Base-by-base conservation (phyloP, 2,329 filamentous ascomycete genomes). In the Colletotrichum theobromicola region DNA sequence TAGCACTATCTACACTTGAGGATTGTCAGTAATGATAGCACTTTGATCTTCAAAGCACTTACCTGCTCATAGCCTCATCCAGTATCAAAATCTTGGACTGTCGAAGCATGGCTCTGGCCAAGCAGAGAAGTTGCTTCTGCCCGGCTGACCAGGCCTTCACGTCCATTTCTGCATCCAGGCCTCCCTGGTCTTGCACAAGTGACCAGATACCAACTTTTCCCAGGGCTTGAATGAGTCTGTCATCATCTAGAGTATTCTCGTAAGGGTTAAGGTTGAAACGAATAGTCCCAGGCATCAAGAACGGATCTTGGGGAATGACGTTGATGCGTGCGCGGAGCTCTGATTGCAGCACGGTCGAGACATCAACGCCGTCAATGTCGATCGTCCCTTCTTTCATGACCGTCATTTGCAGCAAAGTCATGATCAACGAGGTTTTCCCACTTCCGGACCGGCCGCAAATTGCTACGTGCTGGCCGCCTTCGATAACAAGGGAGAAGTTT, bases 1-100 rank as follows among this genome's bases (percentile, higher is more conserved):
- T 80, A 15, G 76, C 70, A 35, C 32, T 28, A 26, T 79, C 78
- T 9, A 79, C 75, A 64, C 78, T 79, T 18, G 26, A 60, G 58
- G 15, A 15, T 28, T 66, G 26, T 28, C 12, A 16, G 8, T 18
- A 58, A 3, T 9, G 18, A 15, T 4, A 0, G 2, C 2, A 26
- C 1, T 12, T 16, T n/a, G 16, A 4, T 37, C 30, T 9, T 60
- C 16, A 32, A 6, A 35, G 2, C n/a, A 50, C 32, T 63, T 15
- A 57, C 70, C 65, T 72, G 50, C 70, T 69, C 65, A 69, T 73
- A 5, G 65, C 65, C n/a, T 73, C 65, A 28, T 73, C 60, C 28
- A 73, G n/a, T 12, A 73, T 53, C 24, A 70, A 50, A n/a, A 69
- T 2, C 21, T 64, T 73, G 18, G 9, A 68, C n/a, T 21, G 32